These are phyloP conservation scores for Neonectria punicea DNA, from an alignment of 2,329 filamentous ascomycete genomes.

Conservation along the genomic window DNA sequence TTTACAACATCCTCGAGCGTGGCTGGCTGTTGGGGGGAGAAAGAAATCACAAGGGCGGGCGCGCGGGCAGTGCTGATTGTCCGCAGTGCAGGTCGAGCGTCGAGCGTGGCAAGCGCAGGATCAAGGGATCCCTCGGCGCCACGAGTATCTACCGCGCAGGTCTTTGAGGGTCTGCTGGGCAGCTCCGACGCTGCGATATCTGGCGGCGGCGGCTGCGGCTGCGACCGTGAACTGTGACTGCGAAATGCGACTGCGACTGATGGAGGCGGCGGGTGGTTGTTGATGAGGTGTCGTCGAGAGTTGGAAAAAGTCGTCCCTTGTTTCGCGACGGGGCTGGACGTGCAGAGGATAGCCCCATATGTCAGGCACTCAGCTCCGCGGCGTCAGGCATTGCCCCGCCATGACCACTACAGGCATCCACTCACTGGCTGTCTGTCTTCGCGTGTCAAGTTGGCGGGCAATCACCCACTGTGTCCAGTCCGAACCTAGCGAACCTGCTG, in stretches of 20 bases:
- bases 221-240: constrained; percentile 11
- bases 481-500: constrained; percentile 17
- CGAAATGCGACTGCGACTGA: constrained; percentile 32
- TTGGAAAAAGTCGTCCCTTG: constrained; percentile 47
- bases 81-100: constrained; percentile 29
- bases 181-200: constrained; percentile 35
- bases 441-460: constrained; percentile 4
- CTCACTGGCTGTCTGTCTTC: constrained; percentile 21
- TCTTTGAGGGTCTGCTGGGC: constrained; percentile 33
- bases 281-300: constrained; percentile 46
- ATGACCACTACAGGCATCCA: constrained; percentile 26
- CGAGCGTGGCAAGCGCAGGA: constrained; percentile 31
- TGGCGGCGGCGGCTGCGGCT: constrained; percentile 37
- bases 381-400: constrained; percentile 28
- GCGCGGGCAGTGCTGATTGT: constrained; percentile 29
- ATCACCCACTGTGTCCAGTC: constrained; percentile 23
- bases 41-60: constrained; percentile 37
- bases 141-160: constrained; percentile 36
- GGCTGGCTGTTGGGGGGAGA: constrained; percentile 32
- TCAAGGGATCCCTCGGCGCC: constrained; percentile 26
- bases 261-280: constrained; percentile 40
- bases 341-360: constrained; percentile 42
- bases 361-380: constrained; percentile 46
- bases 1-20: constrained; percentile 49
- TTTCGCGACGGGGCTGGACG: constrained; percentile 39